A percentile compares a stretch with the other conserved stretches of the same genome.
phyloP scores from a whole-genome alignment of 495 filamentous ascomycete species.

The Xylaria venustula region DNA sequence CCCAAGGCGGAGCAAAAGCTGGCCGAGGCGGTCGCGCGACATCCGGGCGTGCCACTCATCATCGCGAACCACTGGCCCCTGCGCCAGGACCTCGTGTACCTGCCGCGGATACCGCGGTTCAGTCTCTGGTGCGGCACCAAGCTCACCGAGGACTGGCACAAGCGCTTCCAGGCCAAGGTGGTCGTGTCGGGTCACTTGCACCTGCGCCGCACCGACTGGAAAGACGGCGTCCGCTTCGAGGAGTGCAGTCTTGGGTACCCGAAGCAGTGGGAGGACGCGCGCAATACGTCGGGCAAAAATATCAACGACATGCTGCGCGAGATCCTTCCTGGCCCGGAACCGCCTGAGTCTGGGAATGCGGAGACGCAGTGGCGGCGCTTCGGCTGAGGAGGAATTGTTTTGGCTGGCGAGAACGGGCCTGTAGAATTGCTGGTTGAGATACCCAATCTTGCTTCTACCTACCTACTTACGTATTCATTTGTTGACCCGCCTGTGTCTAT shows the following conservation, averaged over 20 bases:
- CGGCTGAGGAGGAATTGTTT: constrained; percentile 11
- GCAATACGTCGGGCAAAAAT: constrained; percentile 16
- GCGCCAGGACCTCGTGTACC: constrained; percentile 34
- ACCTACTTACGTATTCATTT: too few species aligned
- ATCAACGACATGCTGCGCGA: constrained; percentile 32
- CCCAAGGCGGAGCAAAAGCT: constrained; percentile 20
- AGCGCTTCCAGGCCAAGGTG: constrained; percentile 30
- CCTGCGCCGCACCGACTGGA: constrained; percentile 35
- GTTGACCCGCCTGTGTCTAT: too few species aligned
- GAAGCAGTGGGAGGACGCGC: constrained; percentile 31
- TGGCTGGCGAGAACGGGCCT: too few species aligned
- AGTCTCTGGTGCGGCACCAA: constrained; percentile 36
- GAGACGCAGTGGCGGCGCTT: constrained; percentile 25
- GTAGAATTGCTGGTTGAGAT: too few species aligned
- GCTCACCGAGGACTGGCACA: constrained; percentile 31
- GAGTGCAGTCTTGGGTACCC: constrained; percentile 35
- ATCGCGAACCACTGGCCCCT: constrained; percentile 36
- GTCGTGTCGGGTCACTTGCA: constrained; percentile 34
- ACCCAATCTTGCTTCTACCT: too few species aligned
- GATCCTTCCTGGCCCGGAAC: constrained; percentile 29
- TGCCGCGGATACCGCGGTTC: constrained; percentile 32
- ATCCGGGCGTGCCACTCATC: constrained; percentile 19
- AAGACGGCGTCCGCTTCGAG: constrained; percentile 32
- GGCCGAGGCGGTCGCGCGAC: constrained; percentile 5
- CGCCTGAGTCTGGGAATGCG: constrained; percentile 20